These are phyloP conservation scores for Mimosa pudica DNA, from an alignment of 306 rosid species.

Conservation along the genomic window DNA sequence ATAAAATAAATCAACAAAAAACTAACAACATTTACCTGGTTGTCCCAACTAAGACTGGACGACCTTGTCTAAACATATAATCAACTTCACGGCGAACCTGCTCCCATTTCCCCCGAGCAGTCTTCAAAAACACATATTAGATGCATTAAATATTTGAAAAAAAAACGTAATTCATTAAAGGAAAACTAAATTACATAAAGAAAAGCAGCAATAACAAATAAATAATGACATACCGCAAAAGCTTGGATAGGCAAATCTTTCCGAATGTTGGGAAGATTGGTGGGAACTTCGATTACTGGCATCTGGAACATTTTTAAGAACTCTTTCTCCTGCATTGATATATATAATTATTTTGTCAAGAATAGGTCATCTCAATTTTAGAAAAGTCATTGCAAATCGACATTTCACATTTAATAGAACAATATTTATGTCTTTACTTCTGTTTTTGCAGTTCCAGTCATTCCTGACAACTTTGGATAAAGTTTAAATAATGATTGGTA, in stretches of 20 bases:
- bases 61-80: slow-evolving; percentile 85
- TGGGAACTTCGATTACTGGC: slow-evolving; percentile 98
- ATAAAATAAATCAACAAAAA: slow-evolving; percentile 14
- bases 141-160: slow-evolving; percentile 33
- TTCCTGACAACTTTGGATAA: slow-evolving; percentile 94
- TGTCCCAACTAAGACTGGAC: slow-evolving; percentile 96
- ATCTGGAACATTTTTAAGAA: slow-evolving; percentile 89
- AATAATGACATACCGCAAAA: slow-evolving; percentile 72
- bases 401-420: slow-evolving; percentile 33
- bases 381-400: slow-evolving; percentile 26
- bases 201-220: slow-evolving; percentile 25
- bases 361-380: slow-evolving; percentile 27
- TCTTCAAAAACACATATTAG: slow-evolving; percentile 49
- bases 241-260: slow-evolving; percentile 96
- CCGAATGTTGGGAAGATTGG: slow-evolving; percentile 88
- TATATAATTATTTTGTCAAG: slow-evolving; percentile 24
- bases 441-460: slow-evolving; percentile 99
- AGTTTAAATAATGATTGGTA: slow-evolving; percentile 97
- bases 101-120: slow-evolving; percentile 97
- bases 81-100: slow-evolving; percentile 91
- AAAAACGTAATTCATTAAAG: slow-evolving; percentile 3
- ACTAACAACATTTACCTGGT: slow-evolving; percentile 64
- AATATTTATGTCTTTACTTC: slow-evolving; percentile 59
- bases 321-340: slow-evolving; percentile 85
- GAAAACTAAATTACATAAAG: slow-evolving; percentile 8